Evolutionary conservation across 371 early-diverging fungal genomes (phyloP), one percentile per base, ranked within the genome.

Genomic region (Mycotypha africana): DNA sequence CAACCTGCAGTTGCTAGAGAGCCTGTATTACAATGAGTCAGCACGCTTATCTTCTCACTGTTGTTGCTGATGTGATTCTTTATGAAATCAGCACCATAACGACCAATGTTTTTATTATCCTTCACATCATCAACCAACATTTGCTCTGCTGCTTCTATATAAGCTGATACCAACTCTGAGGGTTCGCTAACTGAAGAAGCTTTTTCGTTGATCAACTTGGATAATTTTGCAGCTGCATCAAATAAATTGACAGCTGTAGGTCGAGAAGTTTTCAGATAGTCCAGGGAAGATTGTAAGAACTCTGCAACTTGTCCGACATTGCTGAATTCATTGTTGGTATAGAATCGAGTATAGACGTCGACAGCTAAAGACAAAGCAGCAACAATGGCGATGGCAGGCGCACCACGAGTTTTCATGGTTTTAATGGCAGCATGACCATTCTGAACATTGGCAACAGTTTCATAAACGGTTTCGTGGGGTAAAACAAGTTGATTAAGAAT

Each of bases 11-110:
- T 91, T 0, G 90, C 90, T 47, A 91, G 59, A 0, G 89, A 85
- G 15, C 96, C 98, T 19, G 97, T 95, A 62, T 97, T 97, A 73
- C 97, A 97, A 64, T 96, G 97, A 4, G 97, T 97, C 52, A 96
- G 62, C 3, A 96, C 85, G 40, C 78, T 65, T 22, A 94, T 60
- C 14, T 33, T 9, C 15, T 59, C 59, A 0, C 58, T 53, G 3
- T 56, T 58, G 26, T 70, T 51, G 10, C 60, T 54, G 26, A 58
- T 64, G 25, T 73, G 62, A 0, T 67, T 53, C 17, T 67, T 50
- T 20, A 87, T 78, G 28, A 58, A 88, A 31, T 82, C 74, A 11
- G 88, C 88, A 19, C 98, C 98, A 52, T 61, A 77, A 15, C 60
- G 41, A 4, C 98, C 98, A 73, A 97, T 95, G 55, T 77, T 82